A percentile compares a stretch with the other conserved stretches of the same genome.
These are phyloP conservation scores for Epicoccum nigrum DNA, from an alignment of 2,329 filamentous ascomycete genomes.

Conservation along the genomic window DNA sequence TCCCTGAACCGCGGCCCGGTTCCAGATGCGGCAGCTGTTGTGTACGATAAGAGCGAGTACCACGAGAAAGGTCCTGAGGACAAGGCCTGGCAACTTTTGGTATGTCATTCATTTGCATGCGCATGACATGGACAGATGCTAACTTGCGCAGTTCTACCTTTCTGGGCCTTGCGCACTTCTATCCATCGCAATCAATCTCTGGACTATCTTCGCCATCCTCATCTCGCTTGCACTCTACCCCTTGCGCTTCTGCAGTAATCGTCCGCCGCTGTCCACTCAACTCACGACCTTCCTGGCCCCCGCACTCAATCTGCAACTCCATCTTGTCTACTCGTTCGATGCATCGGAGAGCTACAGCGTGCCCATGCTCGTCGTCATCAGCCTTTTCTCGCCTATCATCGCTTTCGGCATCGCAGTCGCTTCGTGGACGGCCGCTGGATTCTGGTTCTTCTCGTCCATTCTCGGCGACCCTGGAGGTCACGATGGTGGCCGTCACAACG, in stretches of 20 bases:
- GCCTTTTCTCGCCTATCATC: conserved; percentile 62
- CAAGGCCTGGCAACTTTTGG: conserved; percentile 53
- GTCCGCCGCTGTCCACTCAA: conserved; percentile 56
- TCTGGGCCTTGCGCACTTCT: conserved; percentile 61
- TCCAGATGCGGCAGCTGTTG: conserved; percentile 28
- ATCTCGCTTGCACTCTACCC: conserved; percentile 58
- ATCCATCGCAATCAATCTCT: conserved; percentile 60
- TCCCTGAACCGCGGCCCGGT: conserved; percentile 28
- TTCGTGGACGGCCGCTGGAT: conserved; percentile 64
- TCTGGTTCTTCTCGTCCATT: conserved; percentile 67
- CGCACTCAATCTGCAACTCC: conserved; percentile 58
- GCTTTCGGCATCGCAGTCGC: conserved; percentile 62
- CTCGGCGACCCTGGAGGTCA: conserved; percentile 67
- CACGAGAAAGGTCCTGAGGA: conserved; percentile 49
- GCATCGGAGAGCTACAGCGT: conserved; percentile 47
- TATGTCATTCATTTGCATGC: conserved; percentile 24
- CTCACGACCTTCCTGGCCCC: conserved; percentile 60
- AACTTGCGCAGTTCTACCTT: conserved; percentile 55
- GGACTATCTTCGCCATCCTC: conserved; percentile 57
- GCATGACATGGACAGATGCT: too few relatives aligned
- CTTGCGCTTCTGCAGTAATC: conserved; percentile 59
- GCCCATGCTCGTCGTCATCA: conserved; percentile 57
- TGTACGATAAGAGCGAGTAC: conserved; percentile 47
- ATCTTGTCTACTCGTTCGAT: conserved; percentile 54
- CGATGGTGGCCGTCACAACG: conserved; percentile 59